Evolutionary conservation across 2,329 filamentous ascomycete species (phyloP), one percentile per base, ranked within the genome.

Genomic region (Paecilomyces dactylethromorphus): DNA sequence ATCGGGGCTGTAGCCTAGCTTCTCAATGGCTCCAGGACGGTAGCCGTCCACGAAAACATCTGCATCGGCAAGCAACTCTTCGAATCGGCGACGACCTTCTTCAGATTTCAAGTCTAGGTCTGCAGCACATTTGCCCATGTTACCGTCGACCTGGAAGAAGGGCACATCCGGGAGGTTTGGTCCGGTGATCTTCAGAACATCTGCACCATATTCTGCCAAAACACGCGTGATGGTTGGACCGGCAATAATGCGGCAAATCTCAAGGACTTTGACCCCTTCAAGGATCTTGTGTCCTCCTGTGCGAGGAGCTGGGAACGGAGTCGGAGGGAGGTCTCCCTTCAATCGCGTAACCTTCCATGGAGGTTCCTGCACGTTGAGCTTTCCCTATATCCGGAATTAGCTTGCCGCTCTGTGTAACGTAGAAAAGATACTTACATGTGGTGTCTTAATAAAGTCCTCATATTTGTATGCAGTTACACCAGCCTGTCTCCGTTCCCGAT

Each of bases 201-300:
- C 83, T 7, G 89, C 89, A 1, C 89, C 89, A 68, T 91, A 87
- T 62, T 90, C 88, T n/a, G 86, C 87, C 0, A 92, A 80, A 1
- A 86, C 86, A 31, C 87, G 83, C 2, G 85, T 85, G 63, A 91
- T 86, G 3, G 86, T 84, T n/a, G 88, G 88, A 0, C 88, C 88
- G 3, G 89, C 89, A 62, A 92, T 90, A 66, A 91, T 86, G 49
- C 88, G 85, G 68, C 87, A 89, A 31, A 92, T 76, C 68, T 92
- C 89, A 4, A 92, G 80, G 5, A 92, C 88, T 63, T 87, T 88
- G 69, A 91, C 80, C 0, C 88, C 88, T 6, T 67, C 79, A 60
- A 76, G 85, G 65, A 65, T 71, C 52, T 53, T 56, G 12, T 35
- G 39, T 39, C 55, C 56, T 35, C 67, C 69, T 21, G 57, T 74